A percentile compares a stretch with the other conserved stretches of the same genome.
These are phyloP conservation scores for Corylus americana DNA, from an alignment of 306 rosid species.

Conservation along the genomic window DNA sequence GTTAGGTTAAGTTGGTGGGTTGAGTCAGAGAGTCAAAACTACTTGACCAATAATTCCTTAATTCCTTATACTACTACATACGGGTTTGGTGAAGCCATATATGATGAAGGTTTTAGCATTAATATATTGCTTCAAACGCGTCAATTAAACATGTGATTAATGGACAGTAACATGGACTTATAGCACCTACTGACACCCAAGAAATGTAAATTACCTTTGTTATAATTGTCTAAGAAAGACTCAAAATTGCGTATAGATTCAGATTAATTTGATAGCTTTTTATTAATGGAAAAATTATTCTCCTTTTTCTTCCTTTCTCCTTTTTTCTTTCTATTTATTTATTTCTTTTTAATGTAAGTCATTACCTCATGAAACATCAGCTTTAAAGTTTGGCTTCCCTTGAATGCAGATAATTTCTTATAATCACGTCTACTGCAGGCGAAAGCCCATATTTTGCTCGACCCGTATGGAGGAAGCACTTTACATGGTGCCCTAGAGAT, in stretches of 20 bases:
- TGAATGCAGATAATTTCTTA: no score
- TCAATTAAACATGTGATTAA: neutral
- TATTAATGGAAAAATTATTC: neutral
- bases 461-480: no score
- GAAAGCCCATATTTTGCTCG: no score
- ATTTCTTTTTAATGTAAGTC: no score
- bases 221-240: neutral
- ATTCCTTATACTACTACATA: no score
- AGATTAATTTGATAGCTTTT: neutral
- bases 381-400: no score
- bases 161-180: neutral
- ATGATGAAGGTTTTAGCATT: neutral
- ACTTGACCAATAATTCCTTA: neutral
- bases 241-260: neutral
- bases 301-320: neutral
- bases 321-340: no score
- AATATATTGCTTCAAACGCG: neutral
- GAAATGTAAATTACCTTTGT: neutral
- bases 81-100: neutral
- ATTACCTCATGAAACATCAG: no score
- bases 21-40: neutral
- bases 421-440: no score
- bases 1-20: neutral
- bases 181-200: neutral
- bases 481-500: no score